Base-by-base conservation (phyloP, 768 basidiomycete species). In the Mycena alexandri region DNA sequence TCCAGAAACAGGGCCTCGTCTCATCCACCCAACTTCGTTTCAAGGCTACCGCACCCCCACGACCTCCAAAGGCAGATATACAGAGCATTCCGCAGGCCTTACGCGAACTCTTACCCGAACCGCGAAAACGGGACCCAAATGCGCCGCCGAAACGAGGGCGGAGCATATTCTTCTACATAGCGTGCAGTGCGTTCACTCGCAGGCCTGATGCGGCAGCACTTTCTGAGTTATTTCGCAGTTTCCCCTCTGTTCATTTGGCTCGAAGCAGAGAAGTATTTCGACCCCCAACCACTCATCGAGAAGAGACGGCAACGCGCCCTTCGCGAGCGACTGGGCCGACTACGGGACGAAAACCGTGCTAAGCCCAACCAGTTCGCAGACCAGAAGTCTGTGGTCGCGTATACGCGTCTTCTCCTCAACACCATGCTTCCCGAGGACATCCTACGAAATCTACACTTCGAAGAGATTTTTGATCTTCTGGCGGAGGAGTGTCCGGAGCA, bases 181-280 rank as follows among this genome's bases (percentile, higher is more conserved):
- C 54, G 22, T 29, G 51, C 13, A 56, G 70, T 67, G 46, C 36
- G 70, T 48, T 17, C 41, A 11, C 22, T 57, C 34, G 12, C 0
- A 46, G n/a, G 8, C 24, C 29, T 17, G 44, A 16, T 42, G 43
- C 47, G 6, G 41, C 17, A 16, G 33, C 5, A 34, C 5, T 34
- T 43, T 14, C 61, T 66, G 19, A 65, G 14, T 10, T 21, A 16
- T 24, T 51, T 8, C 9, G 19, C 43, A 71, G 70, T 58, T n/a
- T 71, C 66, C 16, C 62, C 66, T 0, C 33, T 67, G 16, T 64
- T 71, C 58, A 64, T 71, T 21, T 71, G 70, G 70, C 61, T 61
- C 19, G 36, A 64, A 22, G n/a, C 64, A n/a, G 70, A 71, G 33
- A 54, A 53, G 19, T 47, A 71, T 36, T 61, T 71, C 34, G 70